Evolutionary conservation across 805 yeast species (phyloP).

Genomic region (Metschnikowia gruessii): DNA sequence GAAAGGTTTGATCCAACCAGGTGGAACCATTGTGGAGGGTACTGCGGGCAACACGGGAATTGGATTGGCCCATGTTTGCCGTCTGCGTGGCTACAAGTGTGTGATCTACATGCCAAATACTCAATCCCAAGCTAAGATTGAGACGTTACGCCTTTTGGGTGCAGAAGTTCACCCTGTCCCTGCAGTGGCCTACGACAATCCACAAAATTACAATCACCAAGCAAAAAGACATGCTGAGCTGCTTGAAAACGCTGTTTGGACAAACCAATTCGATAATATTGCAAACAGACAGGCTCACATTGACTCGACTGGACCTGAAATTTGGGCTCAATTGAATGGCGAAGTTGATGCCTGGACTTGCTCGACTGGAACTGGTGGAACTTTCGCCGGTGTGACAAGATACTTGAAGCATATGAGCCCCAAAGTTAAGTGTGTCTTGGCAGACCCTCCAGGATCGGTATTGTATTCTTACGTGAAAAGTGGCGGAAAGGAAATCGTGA

Average conservation of each 20-base stretch:
- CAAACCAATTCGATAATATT: constrained; percentile 85
- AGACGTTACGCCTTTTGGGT: constrained; percentile 69
- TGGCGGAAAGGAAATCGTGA: constrained; percentile 62
- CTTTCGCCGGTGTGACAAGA: constrained; percentile 81
- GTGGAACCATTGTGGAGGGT: constrained; percentile 89
- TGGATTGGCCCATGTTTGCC: constrained; percentile 77
- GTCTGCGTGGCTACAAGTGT: constrained; percentile 80
- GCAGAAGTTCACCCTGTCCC: constrained; percentile 90
- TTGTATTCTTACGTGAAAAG: constrained; percentile 74
- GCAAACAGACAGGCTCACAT: constrained; percentile 88
- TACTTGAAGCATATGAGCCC: constrained; percentile 69
- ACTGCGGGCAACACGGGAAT: constrained; percentile 97
- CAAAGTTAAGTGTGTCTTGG: constrained; percentile 60
- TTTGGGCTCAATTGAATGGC: constrained; percentile 80
- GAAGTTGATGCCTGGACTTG: constrained; percentile 83
- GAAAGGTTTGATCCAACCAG: constrained; percentile 59
- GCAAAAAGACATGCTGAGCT: constrained; percentile 81
- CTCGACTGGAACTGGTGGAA: constrained; percentile 92
- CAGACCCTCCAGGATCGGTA: constrained; percentile 94
- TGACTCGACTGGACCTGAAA: constrained; percentile 90
- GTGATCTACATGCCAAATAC: constrained; percentile 91
- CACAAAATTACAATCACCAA: constrained; percentile 82
- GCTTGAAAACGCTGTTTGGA: constrained; percentile 82
- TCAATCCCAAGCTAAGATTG: constrained; percentile 76
- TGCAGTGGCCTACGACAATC: constrained; percentile 77